These are phyloP conservation scores for Talaromyces sp. DNA, from an alignment of 2,329 filamentous ascomycete species.

Conservation along the genomic window DNA sequence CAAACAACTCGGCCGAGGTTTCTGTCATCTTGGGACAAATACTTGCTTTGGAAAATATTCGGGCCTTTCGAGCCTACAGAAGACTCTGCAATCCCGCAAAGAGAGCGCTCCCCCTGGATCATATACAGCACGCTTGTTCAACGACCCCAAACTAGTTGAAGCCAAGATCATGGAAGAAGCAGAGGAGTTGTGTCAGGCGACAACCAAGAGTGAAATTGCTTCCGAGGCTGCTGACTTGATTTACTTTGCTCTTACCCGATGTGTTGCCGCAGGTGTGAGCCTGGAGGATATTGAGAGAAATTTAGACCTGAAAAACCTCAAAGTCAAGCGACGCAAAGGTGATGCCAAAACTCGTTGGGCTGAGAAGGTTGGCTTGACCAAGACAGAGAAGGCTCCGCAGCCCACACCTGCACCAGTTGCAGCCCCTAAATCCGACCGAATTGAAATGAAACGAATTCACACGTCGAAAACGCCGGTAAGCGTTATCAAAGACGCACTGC, in stretches of 20 bases:
- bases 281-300: slow-evolving; percentile 88
- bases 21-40: slow-evolving; percentile 90
- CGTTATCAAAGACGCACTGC: slow-evolving; percentile 70
- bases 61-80: slow-evolving; percentile 79
- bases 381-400: slow-evolving; percentile 16
- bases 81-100: slow-evolving; percentile 80
- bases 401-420: slow-evolving; percentile 36
- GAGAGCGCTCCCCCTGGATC: slow-evolving; percentile 79
- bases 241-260: slow-evolving; percentile 93
- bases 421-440: slow-evolving; percentile 57
- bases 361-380: slow-evolving; percentile 69
- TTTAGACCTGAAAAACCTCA: slow-evolving; percentile 89
- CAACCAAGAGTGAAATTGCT: slow-evolving; percentile 75
- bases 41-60: slow-evolving; percentile 86
- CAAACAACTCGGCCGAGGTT: slow-evolving; percentile 79
- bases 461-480: slow-evolving; percentile 60
- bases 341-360: slow-evolving; percentile 94
- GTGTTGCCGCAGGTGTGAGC: slow-evolving; percentile 76
- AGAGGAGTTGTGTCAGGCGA: slow-evolving; percentile 86
- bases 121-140: slow-evolving; percentile 90
- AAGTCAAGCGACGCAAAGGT: slow-evolving; percentile 88
- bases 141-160: slow-evolving; percentile 79
- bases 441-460: slow-evolving; percentile 78
- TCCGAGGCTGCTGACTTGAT: slow-evolving; percentile 94
- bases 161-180: slow-evolving; percentile 99